A percentile compares a stretch with the other conserved stretches of the same genome.
These are phyloP conservation scores for Ganoderma multipileum DNA, from an alignment of 1,284 basidiomycete species.

Conservation along the genomic window DNA sequence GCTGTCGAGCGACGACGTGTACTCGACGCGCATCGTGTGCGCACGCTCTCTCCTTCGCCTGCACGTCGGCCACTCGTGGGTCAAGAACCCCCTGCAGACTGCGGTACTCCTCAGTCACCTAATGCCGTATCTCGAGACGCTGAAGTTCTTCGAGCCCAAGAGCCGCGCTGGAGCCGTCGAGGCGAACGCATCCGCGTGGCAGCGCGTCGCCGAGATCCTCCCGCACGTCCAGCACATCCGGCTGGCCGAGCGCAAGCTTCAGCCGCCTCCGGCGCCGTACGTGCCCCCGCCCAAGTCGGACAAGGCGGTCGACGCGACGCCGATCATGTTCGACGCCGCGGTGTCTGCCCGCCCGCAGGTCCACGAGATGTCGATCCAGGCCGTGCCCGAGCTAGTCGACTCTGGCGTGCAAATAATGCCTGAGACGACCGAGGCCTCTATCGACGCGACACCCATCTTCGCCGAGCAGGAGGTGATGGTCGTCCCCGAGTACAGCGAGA, in stretches of 20 bases:
- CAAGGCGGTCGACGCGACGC: slow-evolving; percentile 64
- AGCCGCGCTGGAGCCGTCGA: slow-evolving; percentile 74
- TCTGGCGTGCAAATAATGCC: slow-evolving; percentile 40
- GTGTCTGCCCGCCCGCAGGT: slow-evolving; percentile 56
- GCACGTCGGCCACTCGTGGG: slow-evolving; percentile 77
- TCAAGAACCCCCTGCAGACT: slow-evolving; percentile 67
- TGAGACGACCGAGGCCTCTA: slow-evolving; percentile 33
- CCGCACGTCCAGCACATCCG: slow-evolving; percentile 74
- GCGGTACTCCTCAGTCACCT: slow-evolving; percentile 78
- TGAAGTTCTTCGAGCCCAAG: slow-evolving; percentile 79
- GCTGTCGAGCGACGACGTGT: slow-evolving; percentile 49
- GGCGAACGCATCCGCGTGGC: slow-evolving; percentile 70
- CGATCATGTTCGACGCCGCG: slow-evolving; percentile 51
- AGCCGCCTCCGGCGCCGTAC: slow-evolving; percentile 42
- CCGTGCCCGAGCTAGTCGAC: slow-evolving; percentile 52
- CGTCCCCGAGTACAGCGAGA: slow-evolving; percentile 33
- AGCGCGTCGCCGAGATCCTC: slow-evolving; percentile 67
- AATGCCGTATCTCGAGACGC: slow-evolving; percentile 67
- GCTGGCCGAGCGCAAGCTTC: slow-evolving; percentile 59
- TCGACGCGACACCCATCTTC: slow-evolving; percentile 42
- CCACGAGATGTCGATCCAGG: slow-evolving; percentile 54
- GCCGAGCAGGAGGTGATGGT: slow-evolving; percentile 37
- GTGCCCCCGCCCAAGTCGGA: slow-evolving; percentile 38
- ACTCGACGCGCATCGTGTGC: slow-evolving; percentile 53
- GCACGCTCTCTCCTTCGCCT: slow-evolving; percentile 70